phyloP scores from a whole-genome alignment of 2,329 filamentous ascomycete species.

The Cladosporium cucumerinum region DNA sequence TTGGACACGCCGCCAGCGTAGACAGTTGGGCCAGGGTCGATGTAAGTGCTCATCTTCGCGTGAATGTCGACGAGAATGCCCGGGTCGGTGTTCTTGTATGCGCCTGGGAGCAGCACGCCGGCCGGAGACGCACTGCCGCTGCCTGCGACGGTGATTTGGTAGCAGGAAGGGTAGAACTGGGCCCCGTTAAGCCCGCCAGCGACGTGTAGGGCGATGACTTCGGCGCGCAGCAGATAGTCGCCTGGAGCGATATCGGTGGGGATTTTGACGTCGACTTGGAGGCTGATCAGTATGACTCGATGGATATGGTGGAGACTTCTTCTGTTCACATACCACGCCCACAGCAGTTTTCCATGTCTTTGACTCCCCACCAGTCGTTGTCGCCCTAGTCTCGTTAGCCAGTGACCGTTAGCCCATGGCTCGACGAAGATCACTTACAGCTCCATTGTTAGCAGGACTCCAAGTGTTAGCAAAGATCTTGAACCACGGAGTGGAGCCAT shows the following conservation, averaged over 20 bases:
- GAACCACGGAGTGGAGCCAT: constrained; percentile 43
- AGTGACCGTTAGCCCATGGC: too few relatives aligned
- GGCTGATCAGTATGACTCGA: background rate
- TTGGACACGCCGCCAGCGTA: constrained; percentile 12
- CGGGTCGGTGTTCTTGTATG: constrained; percentile 19
- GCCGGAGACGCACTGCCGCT: constrained; percentile 16
- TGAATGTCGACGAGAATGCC: constrained; percentile 25
- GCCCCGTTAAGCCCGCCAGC: constrained; percentile 44
- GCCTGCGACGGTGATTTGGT: constrained; percentile 25
- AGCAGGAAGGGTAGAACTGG: constrained; percentile 40
- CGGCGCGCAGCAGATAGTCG: constrained; percentile 55
- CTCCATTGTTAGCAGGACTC: constrained; percentile 32
- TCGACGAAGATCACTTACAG: background rate
- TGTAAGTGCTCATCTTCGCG: constrained; percentile 18
- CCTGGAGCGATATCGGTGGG: constrained; percentile 50
- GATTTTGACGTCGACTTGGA: constrained; percentile 33
- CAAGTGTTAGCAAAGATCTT: constrained; percentile 53
- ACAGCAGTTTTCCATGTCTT: constrained; percentile 38
- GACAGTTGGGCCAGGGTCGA: constrained; percentile 19
- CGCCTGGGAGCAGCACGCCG: constrained; percentile 21
- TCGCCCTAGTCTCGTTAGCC: background rate
- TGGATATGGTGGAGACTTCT: background rate
- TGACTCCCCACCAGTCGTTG: constrained; percentile 49
- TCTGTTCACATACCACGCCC: constrained; percentile 25
- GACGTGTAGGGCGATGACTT: constrained; percentile 54